A percentile compares a stretch with the other conserved stretches of the same genome.
phyloP scores from a whole-genome alignment of 805 yeast species.

The Hanseniaspora mollemarum region DNA sequence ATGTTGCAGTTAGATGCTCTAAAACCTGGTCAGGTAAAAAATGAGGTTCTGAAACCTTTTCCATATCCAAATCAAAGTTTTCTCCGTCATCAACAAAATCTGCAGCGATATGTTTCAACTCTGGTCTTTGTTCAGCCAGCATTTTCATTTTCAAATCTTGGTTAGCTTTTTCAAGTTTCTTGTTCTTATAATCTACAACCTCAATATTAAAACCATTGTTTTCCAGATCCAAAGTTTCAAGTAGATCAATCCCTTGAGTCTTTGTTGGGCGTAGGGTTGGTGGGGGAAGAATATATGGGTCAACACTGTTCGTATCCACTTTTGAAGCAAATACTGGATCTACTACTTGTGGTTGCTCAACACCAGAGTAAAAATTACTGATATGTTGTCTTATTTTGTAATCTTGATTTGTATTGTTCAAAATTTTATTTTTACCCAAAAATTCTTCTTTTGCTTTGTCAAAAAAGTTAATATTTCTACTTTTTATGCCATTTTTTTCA shows the following conservation, averaged over 20 bases:
- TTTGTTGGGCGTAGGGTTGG: not conserved
- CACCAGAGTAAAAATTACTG: not conserved
- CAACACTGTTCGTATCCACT: not conserved
- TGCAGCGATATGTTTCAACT: not conserved
- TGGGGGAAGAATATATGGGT: not conserved
- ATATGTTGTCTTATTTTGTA: not conserved
- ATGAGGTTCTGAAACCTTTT: not conserved
- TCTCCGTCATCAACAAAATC: not conserved
- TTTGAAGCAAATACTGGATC: not conserved
- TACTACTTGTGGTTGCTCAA: not conserved
- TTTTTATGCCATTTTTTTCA: no score
- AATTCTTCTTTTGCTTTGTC: constrained; percentile 1
- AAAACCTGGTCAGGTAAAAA: constrained; percentile 11
- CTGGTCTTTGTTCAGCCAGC: not conserved
- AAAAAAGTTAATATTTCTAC: not conserved
- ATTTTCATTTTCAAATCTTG: not conserved
- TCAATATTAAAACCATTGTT: not conserved
- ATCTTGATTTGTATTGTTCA: not conserved
- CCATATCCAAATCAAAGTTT: not conserved
- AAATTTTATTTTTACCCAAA: not conserved
- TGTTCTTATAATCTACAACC: not conserved
- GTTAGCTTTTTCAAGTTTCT: not conserved
- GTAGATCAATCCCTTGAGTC: not conserved
- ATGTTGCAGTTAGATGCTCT: not conserved
- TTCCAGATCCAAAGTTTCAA: not conserved